Conservation (phyloP, 345 rosid species). For the Aquilaria malaccensis region DNA sequence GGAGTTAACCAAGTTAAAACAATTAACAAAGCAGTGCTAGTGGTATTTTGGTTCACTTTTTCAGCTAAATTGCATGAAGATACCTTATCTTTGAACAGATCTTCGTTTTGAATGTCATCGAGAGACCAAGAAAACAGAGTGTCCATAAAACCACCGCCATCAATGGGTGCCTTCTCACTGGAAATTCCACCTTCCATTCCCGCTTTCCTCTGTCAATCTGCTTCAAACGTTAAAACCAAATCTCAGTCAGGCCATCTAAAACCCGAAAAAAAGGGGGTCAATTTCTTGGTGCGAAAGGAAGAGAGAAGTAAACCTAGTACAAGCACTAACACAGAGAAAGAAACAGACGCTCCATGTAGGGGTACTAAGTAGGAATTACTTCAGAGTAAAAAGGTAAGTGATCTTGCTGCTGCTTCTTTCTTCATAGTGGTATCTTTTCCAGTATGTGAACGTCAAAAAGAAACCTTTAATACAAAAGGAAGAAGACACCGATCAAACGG, state of each 20-base stretch:
- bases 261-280: slow-evolving; percentile 6
- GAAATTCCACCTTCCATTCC: not conserved
- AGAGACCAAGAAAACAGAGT: slow-evolving; percentile 31
- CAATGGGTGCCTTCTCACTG: not conserved
- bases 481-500: too few relatives aligned
- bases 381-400: not conserved
- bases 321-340: not conserved
- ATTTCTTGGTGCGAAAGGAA: not conserved
- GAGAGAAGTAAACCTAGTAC: not conserved
- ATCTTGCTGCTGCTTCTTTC: not conserved
- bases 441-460: too few relatives aligned
- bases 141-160: slow-evolving; percentile 7
- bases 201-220: not conserved
- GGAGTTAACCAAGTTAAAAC: too few relatives aligned
- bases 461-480: too few relatives aligned
- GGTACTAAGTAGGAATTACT: not conserved
- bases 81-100: slow-evolving; percentile 28
- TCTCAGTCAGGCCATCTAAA: not conserved
- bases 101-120: slow-evolving; percentile 23
- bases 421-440: not conserved
- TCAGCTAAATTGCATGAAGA: too few relatives aligned
- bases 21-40: too few relatives aligned
- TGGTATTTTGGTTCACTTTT: too few relatives aligned
- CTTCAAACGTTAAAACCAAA: not conserved
- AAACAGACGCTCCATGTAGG: not conserved